Evolutionary conservation across 2,329 filamentous ascomycete species (phyloP), one percentile per base, ranked within the genome.

Genomic region (Dryadomyces quercivorus): DNA sequence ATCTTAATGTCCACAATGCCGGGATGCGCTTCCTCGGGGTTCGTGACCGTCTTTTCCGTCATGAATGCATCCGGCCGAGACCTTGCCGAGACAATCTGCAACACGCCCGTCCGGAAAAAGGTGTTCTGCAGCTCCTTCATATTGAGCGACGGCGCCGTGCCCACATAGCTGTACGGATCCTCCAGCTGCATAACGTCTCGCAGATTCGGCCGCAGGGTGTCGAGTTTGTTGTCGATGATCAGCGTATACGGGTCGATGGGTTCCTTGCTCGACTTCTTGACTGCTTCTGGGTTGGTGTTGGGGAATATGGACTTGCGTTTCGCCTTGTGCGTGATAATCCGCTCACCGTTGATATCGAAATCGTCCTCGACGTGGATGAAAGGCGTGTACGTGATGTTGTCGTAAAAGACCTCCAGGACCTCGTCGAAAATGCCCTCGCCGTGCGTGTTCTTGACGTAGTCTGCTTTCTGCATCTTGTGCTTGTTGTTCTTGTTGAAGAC

Each of bases 401-500:
- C 93, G 70, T 97, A 98, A 65, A 98, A 94, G 66, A 92, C 96
- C 63, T 90, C 90, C 15, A 97, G 75, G 45, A 97, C 87, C 60
- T 97, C 92, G 60, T 94, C 88, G 52, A 87, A 88, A n/a, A 97
- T 87, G 15, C 89, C 89, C 66, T 97, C 91, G 3, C 88, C 90
- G 21, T 83, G 84, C 0, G 91, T 94, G 66, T 97, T 97, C 69
- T 94, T 96, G 61, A 97, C 77, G 69, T 98, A 98, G 64, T 97
- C 93, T 0, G 79, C 72, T 65, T 95, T 94, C 65, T 95, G 90
- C 93, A 98, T 98, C 70, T 98, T 98, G 68, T 93, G 81, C 72
- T 97, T 97, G 72, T 97, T 97, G 73, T 97, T 98, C 70, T 95
- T 95, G 75, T 98, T 98, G 80, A 97, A 97, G n/a, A 95, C 88